Conservation (phyloP, 768 basidiomycete genomes). For the Kwoniella newhampshirensis region DNA sequence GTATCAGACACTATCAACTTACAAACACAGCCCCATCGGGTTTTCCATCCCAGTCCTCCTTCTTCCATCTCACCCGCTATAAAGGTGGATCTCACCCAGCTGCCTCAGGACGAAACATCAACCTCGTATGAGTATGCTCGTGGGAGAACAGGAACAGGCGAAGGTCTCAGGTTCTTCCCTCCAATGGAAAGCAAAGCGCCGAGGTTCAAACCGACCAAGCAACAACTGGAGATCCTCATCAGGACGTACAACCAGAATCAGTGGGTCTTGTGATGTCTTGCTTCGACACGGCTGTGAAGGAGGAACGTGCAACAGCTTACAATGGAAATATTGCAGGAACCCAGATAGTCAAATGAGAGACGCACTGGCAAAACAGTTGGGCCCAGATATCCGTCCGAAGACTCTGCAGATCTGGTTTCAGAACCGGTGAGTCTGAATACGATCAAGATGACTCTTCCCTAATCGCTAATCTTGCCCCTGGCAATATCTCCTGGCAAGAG, state of each 20-base stretch:
- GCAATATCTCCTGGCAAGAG: no score
- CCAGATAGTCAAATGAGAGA: constrained; percentile 38
- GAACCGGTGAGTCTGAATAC: constrained; percentile 36
- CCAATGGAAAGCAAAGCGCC: constrained; percentile 26
- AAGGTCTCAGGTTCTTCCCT: constrained; percentile 3
- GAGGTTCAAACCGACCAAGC: constrained; percentile 44
- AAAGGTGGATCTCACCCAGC: constrained; percentile 1
- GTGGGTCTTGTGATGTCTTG: no score
- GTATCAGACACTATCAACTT: no score
- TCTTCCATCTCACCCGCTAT: constrained; percentile 13
- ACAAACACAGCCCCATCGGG: background rate
- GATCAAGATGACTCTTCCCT: no score
- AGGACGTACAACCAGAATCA: constrained; percentile 40
- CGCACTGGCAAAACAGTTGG: constrained; percentile 28
- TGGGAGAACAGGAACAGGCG: no score
- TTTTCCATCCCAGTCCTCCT: constrained; percentile 19
- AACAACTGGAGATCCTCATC: constrained; percentile 42
- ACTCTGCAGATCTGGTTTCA: constrained; percentile 50
- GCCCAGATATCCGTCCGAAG: constrained; percentile 35
- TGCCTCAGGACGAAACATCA: constrained; percentile 6
- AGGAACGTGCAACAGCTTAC: background rate
- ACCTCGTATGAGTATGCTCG: no score
- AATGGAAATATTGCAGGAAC: constrained; percentile 27
- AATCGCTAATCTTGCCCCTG: no score
- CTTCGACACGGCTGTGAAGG: no score